Evolutionary conservation across 108 stramenopile genomes (phyloP), one percentile per base, ranked within the genome.

Genomic region (Ochromonas danica): DNA sequence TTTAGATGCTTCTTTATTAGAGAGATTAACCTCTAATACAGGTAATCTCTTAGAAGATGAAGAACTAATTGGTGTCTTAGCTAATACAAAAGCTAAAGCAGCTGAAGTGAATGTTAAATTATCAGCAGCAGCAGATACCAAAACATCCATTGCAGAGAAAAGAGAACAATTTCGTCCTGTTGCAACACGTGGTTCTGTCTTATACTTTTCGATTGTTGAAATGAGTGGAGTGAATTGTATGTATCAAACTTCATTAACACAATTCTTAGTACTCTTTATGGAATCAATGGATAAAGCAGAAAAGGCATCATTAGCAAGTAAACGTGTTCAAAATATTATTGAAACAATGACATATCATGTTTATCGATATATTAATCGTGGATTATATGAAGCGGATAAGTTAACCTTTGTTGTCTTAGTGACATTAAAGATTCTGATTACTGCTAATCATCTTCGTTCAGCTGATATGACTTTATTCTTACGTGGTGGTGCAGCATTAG

Each of bases 141-240:
- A 90, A 63, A 74, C 86, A 27, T 90, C 80, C 80, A 95, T 95
- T 83, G 90, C 90, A 27, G 93, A 95, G 82, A 93, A 94, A 87
- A 82, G 94, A 17, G 94, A 95, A 80, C 93, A 93, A 83, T 95
- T 93, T 85, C 84, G 94, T 28, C 92, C 93, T 31, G 93, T 92
- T 1, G 94, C 94, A 36, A 92, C 91, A 17, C 78, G 94, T 25
- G 94, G 94, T 39, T 88, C 91, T 35, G 92, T 94, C 0, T 85
- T 95, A 10, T 95, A 95, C 89, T 95, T 95, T 67, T 85, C 90
- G 61, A 93, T 95, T 62, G 94, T 95, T 22, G 94, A 94, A 78
- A 90, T 93, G 88, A 91, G 90, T 61, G 65, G 85, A 40, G 90
- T 94, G 25, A 95, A 95, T 83, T 86, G 85, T 62, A 95, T 95